phyloP scores from a whole-genome alignment of 352 stramenopile genomes.

The Phytophthora pseudosyringae region DNA sequence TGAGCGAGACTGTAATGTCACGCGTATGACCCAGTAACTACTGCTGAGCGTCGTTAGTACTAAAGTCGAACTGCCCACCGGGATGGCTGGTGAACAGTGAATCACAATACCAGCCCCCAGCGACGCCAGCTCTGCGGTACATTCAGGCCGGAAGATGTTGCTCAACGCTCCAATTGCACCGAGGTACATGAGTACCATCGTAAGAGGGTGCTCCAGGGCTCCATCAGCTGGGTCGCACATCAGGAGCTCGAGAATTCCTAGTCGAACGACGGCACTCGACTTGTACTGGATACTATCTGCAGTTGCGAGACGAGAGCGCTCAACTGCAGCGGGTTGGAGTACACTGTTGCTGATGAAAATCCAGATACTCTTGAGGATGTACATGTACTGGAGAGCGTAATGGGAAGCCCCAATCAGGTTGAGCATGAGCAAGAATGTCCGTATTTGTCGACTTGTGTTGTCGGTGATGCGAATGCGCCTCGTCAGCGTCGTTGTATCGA shows the following conservation, averaged over 20 bases:
- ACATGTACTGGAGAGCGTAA: slow-evolving; percentile 45
- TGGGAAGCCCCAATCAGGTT: slow-evolving; percentile 37
- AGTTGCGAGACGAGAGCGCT: slow-evolving; percentile 11
- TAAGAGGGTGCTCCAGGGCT: slow-evolving; percentile 37
- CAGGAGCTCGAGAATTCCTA: slow-evolving; percentile 18
- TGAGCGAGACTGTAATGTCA: slow-evolving; percentile 42
- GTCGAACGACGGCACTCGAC: slow-evolving; percentile 5
- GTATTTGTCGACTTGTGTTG: slow-evolving; percentile 50
- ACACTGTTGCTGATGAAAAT: slow-evolving; percentile 35
- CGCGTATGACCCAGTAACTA: slow-evolving; percentile 45
- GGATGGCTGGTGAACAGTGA: slow-evolving; percentile 38
- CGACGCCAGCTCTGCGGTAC: slow-evolving; percentile 30
- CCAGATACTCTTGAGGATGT: slow-evolving; percentile 35
- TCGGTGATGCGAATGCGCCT: slow-evolving; percentile 45
- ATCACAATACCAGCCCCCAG: slow-evolving; percentile 37
- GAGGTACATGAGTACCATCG: slow-evolving; percentile 49
- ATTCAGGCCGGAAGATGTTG: slow-evolving; percentile 50
- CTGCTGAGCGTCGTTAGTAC: slow-evolving; percentile 44
- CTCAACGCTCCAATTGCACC: slow-evolving; percentile 43
- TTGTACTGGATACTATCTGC: slow-evolving; percentile 5
- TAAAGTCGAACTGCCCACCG: slow-evolving; percentile 37
- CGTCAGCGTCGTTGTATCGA: slow-evolving; percentile 28
- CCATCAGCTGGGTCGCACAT: slow-evolving; percentile 36
- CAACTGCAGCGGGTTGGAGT: slow-evolving; percentile 12
- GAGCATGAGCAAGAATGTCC: slow-evolving; percentile 42